A percentile compares a stretch with the other conserved stretches of the same genome.
Conservation (phyloP, 129 eudicot genomes). For the Dittrichia graveolens region DNA sequence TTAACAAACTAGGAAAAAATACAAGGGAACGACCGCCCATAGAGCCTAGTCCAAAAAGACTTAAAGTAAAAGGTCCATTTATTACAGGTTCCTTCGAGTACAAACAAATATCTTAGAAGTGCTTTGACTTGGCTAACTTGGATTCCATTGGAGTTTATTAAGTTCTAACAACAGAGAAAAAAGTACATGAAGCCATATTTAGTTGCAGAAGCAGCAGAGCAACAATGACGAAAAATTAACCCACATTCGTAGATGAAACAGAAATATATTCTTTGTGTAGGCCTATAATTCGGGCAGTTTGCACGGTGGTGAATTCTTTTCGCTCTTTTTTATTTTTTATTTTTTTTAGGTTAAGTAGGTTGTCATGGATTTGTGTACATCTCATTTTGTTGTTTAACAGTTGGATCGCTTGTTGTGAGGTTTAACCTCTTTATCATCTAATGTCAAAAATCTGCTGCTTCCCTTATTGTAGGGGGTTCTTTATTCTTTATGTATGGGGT, state of each 20-base stretch:
- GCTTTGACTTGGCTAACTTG: slow-evolving; percentile 63
- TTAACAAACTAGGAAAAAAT: slow-evolving; percentile 10
- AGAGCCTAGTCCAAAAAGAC: slow-evolving; percentile 61
- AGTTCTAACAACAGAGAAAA: slow-evolving; percentile 61
- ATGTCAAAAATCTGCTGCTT: slow-evolving; percentile 52
- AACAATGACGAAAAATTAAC: slow-evolving; percentile 40
- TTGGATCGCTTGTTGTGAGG: slow-evolving; percentile 55
- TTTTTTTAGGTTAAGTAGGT: slow-evolving; percentile 39
- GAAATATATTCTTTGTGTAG: slow-evolving; percentile 69
- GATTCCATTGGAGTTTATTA: slow-evolving; percentile 32
- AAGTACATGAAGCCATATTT: slow-evolving; percentile 27
- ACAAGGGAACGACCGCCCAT: slow-evolving; percentile 37
- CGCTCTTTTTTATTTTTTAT: not conserved
- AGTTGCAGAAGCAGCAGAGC: slow-evolving; percentile 43
- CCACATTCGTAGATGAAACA: slow-evolving; percentile 45
- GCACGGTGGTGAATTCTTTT: slow-evolving; percentile 51
- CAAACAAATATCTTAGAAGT: slow-evolving; percentile 32
- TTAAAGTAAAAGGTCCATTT: slow-evolving; percentile 82
- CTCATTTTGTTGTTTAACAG: slow-evolving; percentile 44
- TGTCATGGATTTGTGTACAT: slow-evolving; percentile 30
- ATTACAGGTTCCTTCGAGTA: slow-evolving; percentile 45
- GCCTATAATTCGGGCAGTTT: slow-evolving; percentile 56
- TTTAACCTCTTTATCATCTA: slow-evolving; percentile 34
- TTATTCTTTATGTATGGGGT: slow-evolving; percentile 54
- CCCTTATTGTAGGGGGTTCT: slow-evolving; percentile 45